These are phyloP conservation scores for Phytopythium chamaehyphon DNA, from an alignment of 352 stramenopile species.

Conservation along the genomic window DNA sequence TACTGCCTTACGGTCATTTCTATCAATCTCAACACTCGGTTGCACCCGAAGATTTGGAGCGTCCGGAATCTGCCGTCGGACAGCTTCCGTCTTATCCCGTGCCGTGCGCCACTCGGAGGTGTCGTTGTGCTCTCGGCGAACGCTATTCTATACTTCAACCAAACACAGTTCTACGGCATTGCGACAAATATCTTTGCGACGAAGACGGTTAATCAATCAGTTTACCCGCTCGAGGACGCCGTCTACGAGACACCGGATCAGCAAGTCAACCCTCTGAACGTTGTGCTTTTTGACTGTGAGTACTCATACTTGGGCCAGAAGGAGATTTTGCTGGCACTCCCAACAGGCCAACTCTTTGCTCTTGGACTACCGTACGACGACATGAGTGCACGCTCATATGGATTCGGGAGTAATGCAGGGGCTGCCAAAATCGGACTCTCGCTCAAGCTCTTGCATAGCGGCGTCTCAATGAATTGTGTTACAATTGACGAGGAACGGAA, in stretches of 20 bases:
- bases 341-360: constrained; percentile 55
- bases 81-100: constrained; percentile 70
- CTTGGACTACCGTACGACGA: constrained; percentile 65
- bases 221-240: constrained; percentile 62
- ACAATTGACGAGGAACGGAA: constrained; percentile 55
- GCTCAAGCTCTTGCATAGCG: constrained; percentile 46
- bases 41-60: constrained; percentile 87
- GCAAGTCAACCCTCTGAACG: constrained; percentile 41
- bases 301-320: constrained; percentile 67
- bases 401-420: constrained; percentile 10
- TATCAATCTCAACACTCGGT: constrained; percentile 85
- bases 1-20: constrained; percentile 83
- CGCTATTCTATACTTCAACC: constrained; percentile 85
- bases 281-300: constrained; percentile 66
- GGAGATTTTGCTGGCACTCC: constrained; percentile 60
- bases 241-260: constrained; percentile 57
- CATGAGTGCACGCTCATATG: constrained; percentile 28
- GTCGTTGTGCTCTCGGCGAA: constrained; percentile 76
- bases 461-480: constrained; percentile 51
- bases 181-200: constrained; percentile 67
- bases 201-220: constrained; percentile 68
- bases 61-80: constrained; percentile 80
- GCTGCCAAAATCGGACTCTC: constrained; percentile 28
- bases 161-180: constrained; percentile 81
- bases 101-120: constrained; percentile 62